These are phyloP conservation scores for Pythium chondricola DNA, from an alignment of 352 stramenopile species.

Conservation along the genomic window DNA sequence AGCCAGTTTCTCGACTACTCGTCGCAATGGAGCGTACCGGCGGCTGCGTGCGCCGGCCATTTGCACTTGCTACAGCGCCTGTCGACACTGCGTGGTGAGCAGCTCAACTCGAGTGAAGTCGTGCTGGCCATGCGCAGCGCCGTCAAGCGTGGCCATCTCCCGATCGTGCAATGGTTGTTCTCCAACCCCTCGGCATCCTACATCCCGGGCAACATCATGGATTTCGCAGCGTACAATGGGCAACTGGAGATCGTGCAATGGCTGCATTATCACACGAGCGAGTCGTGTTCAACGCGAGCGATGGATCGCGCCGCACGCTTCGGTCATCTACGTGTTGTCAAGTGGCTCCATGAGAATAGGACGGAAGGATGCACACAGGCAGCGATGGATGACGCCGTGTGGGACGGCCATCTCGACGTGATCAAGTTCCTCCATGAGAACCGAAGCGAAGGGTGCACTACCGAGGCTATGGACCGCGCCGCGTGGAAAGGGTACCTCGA, in stretches of 20 bases:
- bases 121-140: constrained; percentile 66
- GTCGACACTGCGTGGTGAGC: constrained; percentile 20
- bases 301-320: constrained; percentile 76
- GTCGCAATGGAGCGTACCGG: constrained; percentile 47
- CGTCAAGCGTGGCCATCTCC: constrained; percentile 59
- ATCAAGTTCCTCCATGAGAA: constrained; percentile 58
- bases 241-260: constrained; percentile 68
- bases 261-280: constrained; percentile 55
- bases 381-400: constrained; percentile 66
- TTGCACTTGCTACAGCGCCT: constrained; percentile 46
- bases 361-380: constrained; percentile 61
- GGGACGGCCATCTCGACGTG: constrained; percentile 58
- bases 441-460: constrained; percentile 60
- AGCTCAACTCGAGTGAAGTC: constrained; percentile 42
- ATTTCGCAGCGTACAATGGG: constrained; percentile 64
- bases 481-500: constrained; percentile 61
- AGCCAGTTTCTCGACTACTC: constrained; percentile 54
- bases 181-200: constrained; percentile 43
- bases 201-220: constrained; percentile 67
- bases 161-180: constrained; percentile 57
- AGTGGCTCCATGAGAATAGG: constrained; percentile 65
- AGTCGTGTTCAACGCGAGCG: constrained; percentile 67
- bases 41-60: constrained; percentile 47
- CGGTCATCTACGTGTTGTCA: constrained; percentile 55
- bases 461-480: constrained; percentile 61